These are phyloP conservation scores for Aspergillus quadricinctus DNA, from an alignment of 2,329 filamentous ascomycete species.

Conservation along the genomic window DNA sequence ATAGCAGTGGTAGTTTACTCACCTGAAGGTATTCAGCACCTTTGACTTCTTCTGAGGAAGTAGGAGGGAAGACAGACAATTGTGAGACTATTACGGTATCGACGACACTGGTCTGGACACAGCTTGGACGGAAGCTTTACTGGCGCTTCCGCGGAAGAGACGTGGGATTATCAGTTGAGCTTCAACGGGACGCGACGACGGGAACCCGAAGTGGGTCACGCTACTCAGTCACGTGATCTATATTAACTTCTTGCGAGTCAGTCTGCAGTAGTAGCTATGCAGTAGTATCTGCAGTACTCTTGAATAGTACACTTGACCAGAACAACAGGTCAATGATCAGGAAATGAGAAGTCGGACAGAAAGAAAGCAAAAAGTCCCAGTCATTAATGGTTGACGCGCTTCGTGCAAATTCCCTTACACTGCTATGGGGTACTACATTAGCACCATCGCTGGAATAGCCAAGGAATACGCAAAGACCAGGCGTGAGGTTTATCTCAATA, in stretches of 20 bases:
- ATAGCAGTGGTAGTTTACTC: not conserved
- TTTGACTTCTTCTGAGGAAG: not conserved
- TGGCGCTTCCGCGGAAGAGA: not conserved
- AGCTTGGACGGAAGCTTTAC: not conserved
- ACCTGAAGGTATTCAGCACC: not conserved
- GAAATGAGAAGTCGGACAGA: not conserved
- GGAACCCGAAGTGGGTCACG: not conserved
- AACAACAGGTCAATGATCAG: not conserved
- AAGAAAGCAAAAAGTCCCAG: not conserved
- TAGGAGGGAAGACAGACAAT: not conserved
- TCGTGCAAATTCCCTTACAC: not conserved
- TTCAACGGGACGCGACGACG: not conserved
- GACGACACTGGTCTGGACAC: not conserved
- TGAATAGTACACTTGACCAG: not conserved
- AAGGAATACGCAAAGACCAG: not conserved
- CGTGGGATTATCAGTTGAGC: too few relatives aligned
- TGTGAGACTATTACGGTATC: not conserved
- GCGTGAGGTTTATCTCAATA: not conserved
- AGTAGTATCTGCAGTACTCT: not conserved
- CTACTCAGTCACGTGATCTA: not conserved
- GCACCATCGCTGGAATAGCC: not conserved
- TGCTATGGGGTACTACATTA: not conserved
- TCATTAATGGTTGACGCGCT: not conserved
- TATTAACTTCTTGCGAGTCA: not conserved
- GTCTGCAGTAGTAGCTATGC: not conserved